Evolutionary conservation across 192 early-diverging fungal genomes (phyloP), one percentile per base, ranked within the genome.

Genomic region (Rhizoclosmatium globosum): DNA sequence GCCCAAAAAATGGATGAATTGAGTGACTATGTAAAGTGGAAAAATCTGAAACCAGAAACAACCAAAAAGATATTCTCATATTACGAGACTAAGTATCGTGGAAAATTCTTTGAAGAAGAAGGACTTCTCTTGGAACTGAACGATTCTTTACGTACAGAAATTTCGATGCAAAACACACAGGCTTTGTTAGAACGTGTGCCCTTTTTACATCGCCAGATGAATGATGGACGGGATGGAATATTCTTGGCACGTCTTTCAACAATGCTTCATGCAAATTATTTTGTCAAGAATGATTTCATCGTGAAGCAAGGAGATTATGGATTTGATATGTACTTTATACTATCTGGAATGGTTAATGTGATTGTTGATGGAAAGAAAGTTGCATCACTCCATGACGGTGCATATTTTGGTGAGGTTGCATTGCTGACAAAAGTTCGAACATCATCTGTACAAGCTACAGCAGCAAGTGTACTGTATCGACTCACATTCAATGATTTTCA

Each of bases 281-380:
- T 48, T 79, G 61, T 82, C 31, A 11, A 17, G 0, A 81, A 74
- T 9, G 81, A 82, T 56, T 70, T 53, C 46, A 50, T 82, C 17
- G 46, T 47, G 13, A 79, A 67, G 48, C 80, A 81, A 57, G 80
- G 80, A 47, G 80, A 81, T 43, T 45, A 43, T 69, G 50, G 50
- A 43, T n/a, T 21, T 15, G 81, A 72, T 17, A 82, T 82, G 81
- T 82, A 83, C 74, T 82, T 82, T 67, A 82, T 82, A 41, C 42
- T 68, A 11, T 56, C 76, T 9, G 81, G 81, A 43, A 47, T n/a
- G 15, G 61, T 78, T 3, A 39, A 74, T 13, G 67, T 82, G 11
- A 41, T 64, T 43, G 81, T 82, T 19, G 58, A 69, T 48, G 71
- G 47, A 1, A 82, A 43, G n/a, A 19, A 44, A 4, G 72, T 83